Base-by-base conservation (phyloP, 2,329 filamentous ascomycete genomes). In the Colletotrichum theobromicola region DNA sequence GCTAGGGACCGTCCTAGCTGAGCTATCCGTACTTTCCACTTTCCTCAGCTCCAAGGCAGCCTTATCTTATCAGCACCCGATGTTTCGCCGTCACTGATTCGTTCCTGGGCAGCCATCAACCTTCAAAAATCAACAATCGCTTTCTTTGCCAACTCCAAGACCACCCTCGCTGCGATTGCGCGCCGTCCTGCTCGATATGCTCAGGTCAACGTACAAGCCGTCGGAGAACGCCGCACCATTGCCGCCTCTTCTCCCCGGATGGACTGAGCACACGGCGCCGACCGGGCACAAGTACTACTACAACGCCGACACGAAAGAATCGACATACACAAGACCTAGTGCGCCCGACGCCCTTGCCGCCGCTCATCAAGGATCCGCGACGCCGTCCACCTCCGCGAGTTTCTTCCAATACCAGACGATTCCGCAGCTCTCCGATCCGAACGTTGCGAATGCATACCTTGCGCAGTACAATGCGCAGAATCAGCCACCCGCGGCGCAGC, bases 201-300 rank as follows among this genome's bases (percentile, higher is more conserved):
- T 96, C 63, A 95, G 92, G 81, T 94, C 93, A 24, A 96, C 94
- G n/a, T 92, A 96, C 83, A 91, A 90, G 75, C 88, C 91, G 26
- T 88, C 90, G 12, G 79, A 85, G 61, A 81, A 83, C 70, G 74
- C 85, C 9, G 79, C 77, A 1, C 78, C 79, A 21, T 81, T 85
- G 46, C 87, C 90, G 60, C 91, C 94, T 42, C 87, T 98, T 1
- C 93, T 93, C 32, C 88, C 93, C 57, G 95, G 95, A 76, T 98
- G 96, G 96, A 95, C 94, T n/a, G 94, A 98, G 83, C 95, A 98
- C 85, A 96, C 93, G 84, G 95, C 96, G 67, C 96, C 95, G 7
- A 93, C 93, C 65, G 95, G 95, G 6, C 95, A 98, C 83, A 89
- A 89, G 32, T 98, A 98, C 86, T 98, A 96, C 84, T 97, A 97